Base-by-base conservation (phyloP, 164 flowering plant genomes). In the Saururus chinensis region DNA sequence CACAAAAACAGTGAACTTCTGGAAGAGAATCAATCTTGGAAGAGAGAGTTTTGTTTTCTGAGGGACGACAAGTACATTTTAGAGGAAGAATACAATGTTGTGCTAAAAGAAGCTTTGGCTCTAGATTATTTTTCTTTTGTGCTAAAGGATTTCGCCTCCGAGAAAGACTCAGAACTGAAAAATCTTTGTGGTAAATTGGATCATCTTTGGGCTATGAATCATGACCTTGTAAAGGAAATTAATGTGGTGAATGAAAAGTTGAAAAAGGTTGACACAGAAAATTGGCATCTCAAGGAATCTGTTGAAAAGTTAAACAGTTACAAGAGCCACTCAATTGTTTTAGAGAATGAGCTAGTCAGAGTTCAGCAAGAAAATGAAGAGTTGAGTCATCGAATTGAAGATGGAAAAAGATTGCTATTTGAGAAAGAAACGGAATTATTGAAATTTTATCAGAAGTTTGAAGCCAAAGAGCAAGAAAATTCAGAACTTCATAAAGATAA, bases 381-480 rank as follows among this genome's bases (percentile, higher is more conserved):
- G 41, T 69, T 87, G 67, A 76, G 68, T 59, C 49, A 52, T 66
- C 75, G 82, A 61, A 61, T 78, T 67, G 65, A 60, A 26, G 25
- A 51, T 55, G 80, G 66, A 56, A 69, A 74, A 40, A 76, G 75
- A 26, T 65, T 64, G 25, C 68, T 87, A 67, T 52, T 41, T 51
- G 74, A 81, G 75, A 85, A 79, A 66, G 80, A 71, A 42, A 55
- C 20, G 19, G 78, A 84, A 60, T 80, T 84, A 55, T 71, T 66
- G 40, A 76, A 82, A 63, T 73, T 73, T 41, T 72, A 76, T 56
- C 64, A 74, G 71, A 79, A 75, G 73, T 77, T 91, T 48, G 64
- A 64, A 75, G 74, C 64, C 30, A 40, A 75, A 25, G 66, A 78
- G 59, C 59, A 42, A 24, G 59, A 76, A 73, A 84, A 77, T 55